These are phyloP conservation scores for Macrophomina pseudophaseolina DNA, from an alignment of 2,329 filamentous ascomycete species.

Conservation along the genomic window DNA sequence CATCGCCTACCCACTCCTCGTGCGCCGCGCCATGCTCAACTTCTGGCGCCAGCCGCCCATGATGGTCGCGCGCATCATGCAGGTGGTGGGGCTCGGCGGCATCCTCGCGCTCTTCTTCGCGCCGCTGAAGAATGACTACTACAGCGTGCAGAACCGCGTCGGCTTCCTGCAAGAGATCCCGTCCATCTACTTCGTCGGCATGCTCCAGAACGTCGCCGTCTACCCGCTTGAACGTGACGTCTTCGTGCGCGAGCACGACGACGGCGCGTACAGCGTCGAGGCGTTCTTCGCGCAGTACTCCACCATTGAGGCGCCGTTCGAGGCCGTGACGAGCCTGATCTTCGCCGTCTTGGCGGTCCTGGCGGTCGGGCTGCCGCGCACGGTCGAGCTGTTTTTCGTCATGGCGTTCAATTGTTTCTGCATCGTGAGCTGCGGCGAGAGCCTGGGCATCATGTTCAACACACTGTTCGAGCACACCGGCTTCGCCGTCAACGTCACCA, in stretches of 20 bases:
- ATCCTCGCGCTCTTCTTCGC: slow-evolving; percentile 63
- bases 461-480: slow-evolving; percentile 76
- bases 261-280: slow-evolving; percentile 72
- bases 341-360: slow-evolving; percentile 69
- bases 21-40: slow-evolving; percentile 72
- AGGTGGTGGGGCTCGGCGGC: slow-evolving; percentile 44
- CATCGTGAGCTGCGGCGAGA: slow-evolving; percentile 76
- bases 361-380: slow-evolving; percentile 68
- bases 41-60: slow-evolving; percentile 46
- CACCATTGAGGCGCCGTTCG: slow-evolving; percentile 72
- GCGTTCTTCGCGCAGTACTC: slow-evolving; percentile 75
- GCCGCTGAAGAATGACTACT: slow-evolving; percentile 71
- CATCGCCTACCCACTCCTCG: slow-evolving; percentile 68
- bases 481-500: slow-evolving; percentile 76
- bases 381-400: slow-evolving; percentile 69
- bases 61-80: slow-evolving; percentile 44
- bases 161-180: slow-evolving; percentile 75
- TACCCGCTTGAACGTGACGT: slow-evolving; percentile 76
- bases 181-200: slow-evolving; percentile 75
- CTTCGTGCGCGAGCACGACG: slow-evolving; percentile 77
- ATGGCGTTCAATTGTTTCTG: slow-evolving; percentile 72
- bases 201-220: slow-evolving; percentile 78
- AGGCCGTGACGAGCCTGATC: slow-evolving; percentile 67
- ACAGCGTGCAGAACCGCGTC: slow-evolving; percentile 72
- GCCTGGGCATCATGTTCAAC: slow-evolving; percentile 79